Percentiles rank a stretch among this genome's conserved stretches.
phyloP scores from a whole-genome alignment of 495 filamentous ascomycete genomes.

The Amphirosellinia nigrospora region DNA sequence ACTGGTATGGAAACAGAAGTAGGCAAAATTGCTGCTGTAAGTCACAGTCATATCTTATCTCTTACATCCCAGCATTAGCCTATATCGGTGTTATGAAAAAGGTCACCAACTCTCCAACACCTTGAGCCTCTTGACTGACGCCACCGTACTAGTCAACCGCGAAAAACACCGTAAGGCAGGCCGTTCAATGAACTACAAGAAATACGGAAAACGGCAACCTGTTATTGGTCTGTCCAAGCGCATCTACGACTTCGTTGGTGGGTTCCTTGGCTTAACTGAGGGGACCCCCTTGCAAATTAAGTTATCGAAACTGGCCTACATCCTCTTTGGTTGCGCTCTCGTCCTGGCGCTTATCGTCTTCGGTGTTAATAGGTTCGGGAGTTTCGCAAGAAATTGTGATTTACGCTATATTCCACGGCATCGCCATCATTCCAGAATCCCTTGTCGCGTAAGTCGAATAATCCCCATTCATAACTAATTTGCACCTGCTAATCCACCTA shows the following conservation, averaged over 20 bases:
- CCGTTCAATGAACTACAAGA: slow-evolving; percentile 66
- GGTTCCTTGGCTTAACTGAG: slow-evolving; percentile 75
- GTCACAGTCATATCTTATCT: slow-evolving; percentile 39
- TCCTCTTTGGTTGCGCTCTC: slow-evolving; percentile 76
- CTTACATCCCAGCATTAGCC: slow-evolving; percentile 43
- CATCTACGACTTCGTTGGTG: slow-evolving; percentile 66
- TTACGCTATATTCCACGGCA: slow-evolving; percentile 77
- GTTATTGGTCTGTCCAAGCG: slow-evolving; percentile 63
- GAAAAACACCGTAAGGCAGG: slow-evolving; percentile 66
- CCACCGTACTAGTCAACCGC: slow-evolving; percentile 44
- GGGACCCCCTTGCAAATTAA: slow-evolving; percentile 86
- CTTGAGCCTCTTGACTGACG: not conserved
- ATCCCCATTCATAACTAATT: not conserved
- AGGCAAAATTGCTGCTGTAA: slow-evolving; percentile 73
- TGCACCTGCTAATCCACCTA: slow-evolving; percentile 8
- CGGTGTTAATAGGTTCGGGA: slow-evolving; percentile 73
- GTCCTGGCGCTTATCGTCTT: slow-evolving; percentile 81
- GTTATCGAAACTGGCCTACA: slow-evolving; percentile 74
- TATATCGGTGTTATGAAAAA: not conserved
- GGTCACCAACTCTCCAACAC: not conserved
- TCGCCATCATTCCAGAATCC: slow-evolving; percentile 75
- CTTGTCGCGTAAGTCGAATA: slow-evolving; percentile 60
- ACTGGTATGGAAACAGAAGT: slow-evolving; percentile 87
- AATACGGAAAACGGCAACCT: slow-evolving; percentile 64
- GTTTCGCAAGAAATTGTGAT: slow-evolving; percentile 74